phyloP scores from a whole-genome alignment of 2,329 filamentous ascomycete genomes.

The Mariannaea elegans region DNA sequence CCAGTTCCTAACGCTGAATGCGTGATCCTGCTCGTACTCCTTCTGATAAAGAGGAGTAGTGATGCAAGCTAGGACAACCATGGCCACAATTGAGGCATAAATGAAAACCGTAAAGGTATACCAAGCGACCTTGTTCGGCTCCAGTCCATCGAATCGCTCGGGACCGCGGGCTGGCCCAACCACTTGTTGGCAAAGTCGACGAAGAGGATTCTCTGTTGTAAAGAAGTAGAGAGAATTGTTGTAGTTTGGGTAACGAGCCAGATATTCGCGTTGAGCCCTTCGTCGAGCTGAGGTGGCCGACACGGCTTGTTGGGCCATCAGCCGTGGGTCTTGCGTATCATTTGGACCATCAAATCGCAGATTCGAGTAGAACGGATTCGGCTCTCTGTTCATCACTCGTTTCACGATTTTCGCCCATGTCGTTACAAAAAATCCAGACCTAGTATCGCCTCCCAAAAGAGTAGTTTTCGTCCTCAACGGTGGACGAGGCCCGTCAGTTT shows the following conservation, averaged over 20 bases:
- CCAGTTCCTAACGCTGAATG: slow-evolving; percentile 78
- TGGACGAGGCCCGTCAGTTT: slow-evolving; percentile 39
- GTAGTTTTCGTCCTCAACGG: slow-evolving; percentile 46
- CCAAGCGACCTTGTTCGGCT: slow-evolving; percentile 90
- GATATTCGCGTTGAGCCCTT: slow-evolving; percentile 88
- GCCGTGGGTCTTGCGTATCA: slow-evolving; percentile 82
- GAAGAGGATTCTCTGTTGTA: slow-evolving; percentile 77
- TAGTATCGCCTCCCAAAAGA: slow-evolving; percentile 53
- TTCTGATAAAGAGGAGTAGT: slow-evolving; percentile 95
- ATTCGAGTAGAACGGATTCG: slow-evolving; percentile 94
- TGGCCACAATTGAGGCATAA: slow-evolving; percentile 92
- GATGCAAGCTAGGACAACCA: slow-evolving; percentile 96
- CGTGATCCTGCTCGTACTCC: slow-evolving; percentile 75
- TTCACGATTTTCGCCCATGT: slow-evolving; percentile 69
- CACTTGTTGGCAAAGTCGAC: slow-evolving; percentile 84
- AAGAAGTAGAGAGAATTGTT: slow-evolving; percentile 94
- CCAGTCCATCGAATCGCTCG: slow-evolving; percentile 87
- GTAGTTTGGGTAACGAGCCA: slow-evolving; percentile 86
- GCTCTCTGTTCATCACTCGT: slow-evolving; percentile 72
- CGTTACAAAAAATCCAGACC: slow-evolving; percentile 67
- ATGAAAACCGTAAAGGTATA: slow-evolving; percentile 93
- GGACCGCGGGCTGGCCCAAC: slow-evolving; percentile 90
- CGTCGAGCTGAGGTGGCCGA: slow-evolving; percentile 84
- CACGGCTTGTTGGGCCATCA: slow-evolving; percentile 91
- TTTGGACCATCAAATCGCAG: slow-evolving; percentile 74